Evolutionary conservation across 352 stramenopile genomes (phyloP), one percentile per base, ranked within the genome.

Genomic region (Phytophthora multivora): DNA sequence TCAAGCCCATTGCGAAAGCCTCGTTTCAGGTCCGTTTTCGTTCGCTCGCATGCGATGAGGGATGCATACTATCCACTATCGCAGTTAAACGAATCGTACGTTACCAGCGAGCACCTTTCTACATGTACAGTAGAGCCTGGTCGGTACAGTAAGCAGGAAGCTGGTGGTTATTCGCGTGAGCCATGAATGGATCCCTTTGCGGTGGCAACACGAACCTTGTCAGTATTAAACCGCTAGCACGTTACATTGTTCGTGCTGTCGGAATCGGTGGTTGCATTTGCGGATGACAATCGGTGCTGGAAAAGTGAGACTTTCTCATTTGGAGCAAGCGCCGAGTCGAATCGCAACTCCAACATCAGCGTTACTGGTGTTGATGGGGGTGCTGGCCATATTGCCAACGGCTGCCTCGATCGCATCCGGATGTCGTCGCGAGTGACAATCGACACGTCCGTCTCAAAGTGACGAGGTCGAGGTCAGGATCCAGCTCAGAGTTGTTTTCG

Each of bases 241-340:
- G 39, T 45, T 45, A 45, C 39, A n/a, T n/a, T 41, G 35, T 10
- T 18, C 35, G 35, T 18, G 15, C n/a, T 3, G 7, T 43, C 38
- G n/a, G n/a, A 43, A 4, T 13, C 38, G 43, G 7, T 50, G 21
- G 43, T 38, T 51, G 43, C 19, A 23, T 38, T 16, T 25, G 40
- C 52, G 40, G 40, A 18, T 19, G 54, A 54, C 33, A 47, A 39
- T 54, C 42, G 50, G 21, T 39, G 21, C 41, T 35, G 23, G 39
- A 18, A 59, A 59, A n/a, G 51, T 10, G 45, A 56, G 54, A 26
- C 43, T 56, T 30, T 53, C 51, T 36, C 45, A 45, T 4, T 43
- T 28, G 13, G 18, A 46, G 16, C 18, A 15, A 28, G 9, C 16
- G 30, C 40, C 16, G 40, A 5, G 19, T 18, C 40, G 19, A 26